Base-by-base conservation (phyloP, 2,329 filamentous ascomycete genomes). In the Diaporthe helianthi region DNA sequence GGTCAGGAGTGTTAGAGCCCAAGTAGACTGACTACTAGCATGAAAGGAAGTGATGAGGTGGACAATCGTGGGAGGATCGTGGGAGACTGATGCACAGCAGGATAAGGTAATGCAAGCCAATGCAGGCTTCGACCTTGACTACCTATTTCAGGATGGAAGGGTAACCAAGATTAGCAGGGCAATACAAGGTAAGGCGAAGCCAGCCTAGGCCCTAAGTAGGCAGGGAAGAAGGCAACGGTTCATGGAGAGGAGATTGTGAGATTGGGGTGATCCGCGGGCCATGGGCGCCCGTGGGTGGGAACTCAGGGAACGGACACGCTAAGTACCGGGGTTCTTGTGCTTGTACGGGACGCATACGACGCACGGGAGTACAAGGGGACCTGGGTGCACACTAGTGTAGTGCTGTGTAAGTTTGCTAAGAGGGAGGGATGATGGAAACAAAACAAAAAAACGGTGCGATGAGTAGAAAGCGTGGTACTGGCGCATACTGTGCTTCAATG, bases 61-160 rank as follows among this genome's bases (percentile, higher is more conserved):
- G n/a, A n/a, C n/a, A n/a, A n/a, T n/a, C n/a, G n/a, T n/a, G n/a
- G n/a, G 36, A 46, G 26, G 26, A 55, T 52, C 29, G 38, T 38
- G 64, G 52, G 38, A 67, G 64, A 47, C 41, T n/a, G 29, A 46
- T 53, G 47, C 51, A 66, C 36, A 38, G 64, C 51, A 66, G 64
- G 64, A 55, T 66, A 66, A 66, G 64, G 64, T 52, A 66, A 47
- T 46, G 58, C 58, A 63, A 49, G 58, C 41, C 58, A 63, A 61
- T 61, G 58, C 51, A 66, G 44, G 49, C 63, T 10, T 55, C 49
- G 63, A 58, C 24, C n/a, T 58, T 58, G 65, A 67, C 52, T 47
- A 46, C 51, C 51, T 54, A 36, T 47, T 54, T 66, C 38, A 47
- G 64, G 29, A 55, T 63, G 58, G 29, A 47, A 22, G n/a, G n/a